Conservation (phyloP, 306 rosid species). For the Rosa multiflora region DNA sequence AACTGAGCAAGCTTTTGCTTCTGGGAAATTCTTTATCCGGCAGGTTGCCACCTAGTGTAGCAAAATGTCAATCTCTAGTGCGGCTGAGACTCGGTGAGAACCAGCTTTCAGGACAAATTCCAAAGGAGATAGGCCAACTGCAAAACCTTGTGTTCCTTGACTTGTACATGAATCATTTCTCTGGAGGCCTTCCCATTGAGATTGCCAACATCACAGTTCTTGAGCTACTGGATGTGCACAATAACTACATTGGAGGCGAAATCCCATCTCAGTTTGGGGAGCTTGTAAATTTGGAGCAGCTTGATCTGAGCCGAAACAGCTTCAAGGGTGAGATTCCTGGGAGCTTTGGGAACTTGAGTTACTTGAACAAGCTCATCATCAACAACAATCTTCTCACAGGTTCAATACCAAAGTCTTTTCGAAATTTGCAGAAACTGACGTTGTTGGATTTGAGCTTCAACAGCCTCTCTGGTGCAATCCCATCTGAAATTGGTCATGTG, state of each 20-base stretch:
- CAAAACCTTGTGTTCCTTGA: slow-evolving; percentile 94
- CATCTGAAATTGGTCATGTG: slow-evolving; percentile 67
- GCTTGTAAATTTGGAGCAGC: slow-evolving; percentile 89
- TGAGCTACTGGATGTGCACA: slow-evolving; percentile 84
- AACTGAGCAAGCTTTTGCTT: slow-evolving; percentile 91
- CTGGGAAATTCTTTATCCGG: slow-evolving; percentile 89
- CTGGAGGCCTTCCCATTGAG: slow-evolving; percentile 76
- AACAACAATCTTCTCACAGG: slow-evolving; percentile 76
- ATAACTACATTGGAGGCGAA: slow-evolving; percentile 70
- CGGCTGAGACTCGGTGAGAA: slow-evolving; percentile 92
- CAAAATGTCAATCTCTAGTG: slow-evolving; percentile 75
- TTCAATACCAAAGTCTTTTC: slow-evolving; percentile 69
- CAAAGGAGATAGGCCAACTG: slow-evolving; percentile 76
- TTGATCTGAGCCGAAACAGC: slow-evolving; percentile 87
- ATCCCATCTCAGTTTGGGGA: slow-evolving; percentile 73
- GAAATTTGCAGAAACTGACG: slow-evolving; percentile 72
- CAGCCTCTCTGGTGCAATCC: slow-evolving; percentile 71
- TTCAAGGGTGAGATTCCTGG: slow-evolving; percentile 73
- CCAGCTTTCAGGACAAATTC: slow-evolving; percentile 86
- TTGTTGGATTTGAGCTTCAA: slow-evolving; percentile 88
- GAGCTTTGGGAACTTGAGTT: slow-evolving; percentile 88
- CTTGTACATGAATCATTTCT: slow-evolving; percentile 84
- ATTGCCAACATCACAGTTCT: slow-evolving; percentile 84
- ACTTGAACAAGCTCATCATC: slow-evolving; percentile 87
- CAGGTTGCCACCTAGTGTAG: slow-evolving; percentile 58